Evolutionary conservation across 495 filamentous ascomycete species (phyloP).

Genomic region (Xylaria bambusicola): DNA sequence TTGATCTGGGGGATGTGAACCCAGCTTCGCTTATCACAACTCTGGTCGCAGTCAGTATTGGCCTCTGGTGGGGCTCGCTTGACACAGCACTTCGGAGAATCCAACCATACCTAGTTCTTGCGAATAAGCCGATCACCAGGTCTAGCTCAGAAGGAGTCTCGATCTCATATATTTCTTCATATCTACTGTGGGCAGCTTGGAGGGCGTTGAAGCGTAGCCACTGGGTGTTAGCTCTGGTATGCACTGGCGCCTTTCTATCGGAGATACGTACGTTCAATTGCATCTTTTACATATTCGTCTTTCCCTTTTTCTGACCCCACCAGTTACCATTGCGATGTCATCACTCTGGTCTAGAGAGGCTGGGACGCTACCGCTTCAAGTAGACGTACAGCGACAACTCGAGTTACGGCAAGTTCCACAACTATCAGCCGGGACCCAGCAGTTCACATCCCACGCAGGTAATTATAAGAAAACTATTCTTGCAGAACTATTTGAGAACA

Average conservation of each 20-base stretch:
- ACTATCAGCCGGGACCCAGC: neutral
- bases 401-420: neutral
- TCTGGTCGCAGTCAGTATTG: constrained; percentile 29
- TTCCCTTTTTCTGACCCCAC: too few relatives aligned
- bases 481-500: constrained; percentile 6
- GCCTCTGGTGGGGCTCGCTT: constrained; percentile 43
- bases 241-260: constrained; percentile 31
- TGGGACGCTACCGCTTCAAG: neutral
- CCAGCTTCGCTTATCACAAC: constrained; percentile 36
- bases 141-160: constrained; percentile 21
- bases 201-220: constrained; percentile 36
- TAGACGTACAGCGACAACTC: neutral
- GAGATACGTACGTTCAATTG: constrained; percentile 36
- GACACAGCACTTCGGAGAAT: constrained; percentile 38
- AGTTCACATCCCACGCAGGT: too few relatives aligned
- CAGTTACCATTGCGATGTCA: constrained; percentile 46
- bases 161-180: constrained; percentile 38
- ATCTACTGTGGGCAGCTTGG: constrained; percentile 31
- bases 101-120: constrained; percentile 39
- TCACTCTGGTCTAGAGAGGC: constrained; percentile 30
- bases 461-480: too few relatives aligned
- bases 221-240: constrained; percentile 36
- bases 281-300: too few relatives aligned
- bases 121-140: constrained; percentile 21
- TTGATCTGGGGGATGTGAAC: constrained; percentile 29